Conservation (phyloP, 2,329 filamentous ascomycete genomes). For the Trichophyton simii region DNA sequence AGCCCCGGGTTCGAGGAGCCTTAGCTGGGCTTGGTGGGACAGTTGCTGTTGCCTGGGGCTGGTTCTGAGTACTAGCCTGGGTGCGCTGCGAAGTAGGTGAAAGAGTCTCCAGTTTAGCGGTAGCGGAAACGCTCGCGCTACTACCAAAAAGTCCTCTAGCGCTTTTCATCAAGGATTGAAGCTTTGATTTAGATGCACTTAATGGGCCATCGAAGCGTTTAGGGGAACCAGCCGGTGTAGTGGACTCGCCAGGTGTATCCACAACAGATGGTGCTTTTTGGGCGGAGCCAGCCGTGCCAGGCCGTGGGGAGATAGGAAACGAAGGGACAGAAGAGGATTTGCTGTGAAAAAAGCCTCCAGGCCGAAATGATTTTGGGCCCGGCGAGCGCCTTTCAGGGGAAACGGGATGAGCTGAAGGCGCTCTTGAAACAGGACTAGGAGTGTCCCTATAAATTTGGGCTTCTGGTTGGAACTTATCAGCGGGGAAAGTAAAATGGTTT, state of each 20-base stretch:
- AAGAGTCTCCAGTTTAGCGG: conserved; percentile 45
- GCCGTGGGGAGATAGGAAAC: conserved; percentile 40
- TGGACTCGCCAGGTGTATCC: conserved; percentile 42
- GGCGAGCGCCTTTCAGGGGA: conserved; percentile 12
- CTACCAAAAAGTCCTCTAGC: conserved; percentile 78
- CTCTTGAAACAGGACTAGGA: conserved; percentile 2
- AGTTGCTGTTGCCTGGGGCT: not conserved
- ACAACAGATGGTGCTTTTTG: conserved; percentile 53
- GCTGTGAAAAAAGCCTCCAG: conserved; percentile 36
- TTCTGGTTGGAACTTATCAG: not conserved
- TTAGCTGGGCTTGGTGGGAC: conserved; percentile 21
- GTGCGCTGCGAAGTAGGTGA: conserved; percentile 28
- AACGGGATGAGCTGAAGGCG: conserved; percentile 9
- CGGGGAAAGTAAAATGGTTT: not conserved
- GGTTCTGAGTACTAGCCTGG: conserved; percentile 16
- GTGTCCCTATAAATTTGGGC: not conserved
- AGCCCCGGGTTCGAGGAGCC: conserved; percentile 44
- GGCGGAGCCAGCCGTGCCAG: conserved; percentile 29
- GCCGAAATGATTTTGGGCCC: conserved; percentile 12
- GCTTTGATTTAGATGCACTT: conserved; percentile 82
- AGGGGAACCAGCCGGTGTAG: conserved; percentile 47
- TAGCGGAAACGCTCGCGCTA: conserved; percentile 48
- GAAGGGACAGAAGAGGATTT: conserved; percentile 53
- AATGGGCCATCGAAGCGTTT: conserved; percentile 60
- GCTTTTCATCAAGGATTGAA: conserved; percentile 80